A percentile compares a stretch with the other conserved stretches of the same genome.
phyloP scores from a whole-genome alignment of 352 stramenopile genomes.

The Elongisporangium senticosum region DNA sequence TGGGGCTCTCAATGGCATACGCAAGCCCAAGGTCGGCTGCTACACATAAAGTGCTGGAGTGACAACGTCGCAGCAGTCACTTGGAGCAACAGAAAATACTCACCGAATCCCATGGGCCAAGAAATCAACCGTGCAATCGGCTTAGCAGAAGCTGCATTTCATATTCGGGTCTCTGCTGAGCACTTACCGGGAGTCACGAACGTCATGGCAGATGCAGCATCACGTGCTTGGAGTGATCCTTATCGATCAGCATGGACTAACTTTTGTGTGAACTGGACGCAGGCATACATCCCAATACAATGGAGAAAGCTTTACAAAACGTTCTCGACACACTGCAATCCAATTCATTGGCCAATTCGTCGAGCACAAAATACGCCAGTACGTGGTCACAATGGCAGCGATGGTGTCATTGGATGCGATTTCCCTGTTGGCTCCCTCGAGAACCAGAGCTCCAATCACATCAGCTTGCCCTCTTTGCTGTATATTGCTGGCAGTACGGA shows the following conservation, averaged over 20 bases:
- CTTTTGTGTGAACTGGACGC: conserved; percentile 6
- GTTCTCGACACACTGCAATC: conserved; percentile 13
- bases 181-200: conserved; percentile 16
- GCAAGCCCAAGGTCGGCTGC: neutral
- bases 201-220: conserved; percentile 21
- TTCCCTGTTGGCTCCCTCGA: conserved; percentile 7
- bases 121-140: conserved; percentile 30
- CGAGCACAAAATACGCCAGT: neutral
- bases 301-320: conserved; percentile 16
- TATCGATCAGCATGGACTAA: conserved; percentile 12
- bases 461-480: conserved; percentile 1
- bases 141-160: conserved; percentile 10
- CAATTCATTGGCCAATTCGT: conserved; percentile 11
- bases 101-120: conserved; percentile 11
- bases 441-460: neutral
- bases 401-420: conserved; percentile 7
- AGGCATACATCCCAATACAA: conserved; percentile 1
- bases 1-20: conserved; percentile 14
- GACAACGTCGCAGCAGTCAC: conserved; percentile 20
- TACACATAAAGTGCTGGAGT: conserved; percentile 17
- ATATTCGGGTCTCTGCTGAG: conserved; percentile 5
- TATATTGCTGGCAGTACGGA: conserved; percentile 5
- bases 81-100: conserved; percentile 13
- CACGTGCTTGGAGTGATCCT: conserved; percentile 12
- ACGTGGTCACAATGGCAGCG: conserved; percentile 7